phyloP scores from a whole-genome alignment of 768 basidiomycete genomes.

The Leucogyrophana mollusca region DNA sequence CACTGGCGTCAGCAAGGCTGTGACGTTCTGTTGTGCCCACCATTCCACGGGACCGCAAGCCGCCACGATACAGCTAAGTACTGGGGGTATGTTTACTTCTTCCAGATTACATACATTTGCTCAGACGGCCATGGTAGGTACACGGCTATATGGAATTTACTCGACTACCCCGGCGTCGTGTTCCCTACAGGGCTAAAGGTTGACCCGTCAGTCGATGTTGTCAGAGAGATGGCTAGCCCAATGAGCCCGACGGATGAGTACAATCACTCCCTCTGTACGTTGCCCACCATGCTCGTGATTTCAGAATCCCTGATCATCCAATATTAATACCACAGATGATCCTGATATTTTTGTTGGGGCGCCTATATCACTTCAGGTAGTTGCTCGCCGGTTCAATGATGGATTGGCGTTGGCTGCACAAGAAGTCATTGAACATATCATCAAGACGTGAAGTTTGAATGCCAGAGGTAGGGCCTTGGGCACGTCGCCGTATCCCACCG shows the following conservation, averaged over 20 bases:
- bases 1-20: slow-evolving; percentile 38
- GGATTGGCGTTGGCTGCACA: slow-evolving; percentile 26
- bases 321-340: too few relatives aligned
- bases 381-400: slow-evolving; percentile 23
- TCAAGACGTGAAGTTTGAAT: slow-evolving; percentile 13
- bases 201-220: slow-evolving; percentile 23
- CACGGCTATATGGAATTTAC: slow-evolving; percentile 41
- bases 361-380: slow-evolving; percentile 22
- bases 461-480: too few relatives aligned
- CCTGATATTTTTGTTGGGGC: slow-evolving; percentile 12
- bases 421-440: slow-evolving; percentile 21
- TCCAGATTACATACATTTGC: neutral
- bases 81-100: slow-evolving; percentile 23
- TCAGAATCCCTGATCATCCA: too few relatives aligned
- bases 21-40: slow-evolving; percentile 41
- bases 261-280: slow-evolving; percentile 18
- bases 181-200: slow-evolving; percentile 41
- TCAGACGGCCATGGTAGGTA: slow-evolving; percentile 23
- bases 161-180: slow-evolving; percentile 43
- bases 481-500: too few relatives aligned
- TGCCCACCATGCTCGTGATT: slow-evolving; percentile 1
- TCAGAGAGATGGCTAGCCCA: slow-evolving; percentile 6
- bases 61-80: slow-evolving; percentile 37
- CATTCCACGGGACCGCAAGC: slow-evolving; percentile 33
- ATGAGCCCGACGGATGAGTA: slow-evolving; percentile 20